Evolutionary conservation across 768 basidiomycete genomes (phyloP).

Genomic region (Hemileccinum impolitum): DNA sequence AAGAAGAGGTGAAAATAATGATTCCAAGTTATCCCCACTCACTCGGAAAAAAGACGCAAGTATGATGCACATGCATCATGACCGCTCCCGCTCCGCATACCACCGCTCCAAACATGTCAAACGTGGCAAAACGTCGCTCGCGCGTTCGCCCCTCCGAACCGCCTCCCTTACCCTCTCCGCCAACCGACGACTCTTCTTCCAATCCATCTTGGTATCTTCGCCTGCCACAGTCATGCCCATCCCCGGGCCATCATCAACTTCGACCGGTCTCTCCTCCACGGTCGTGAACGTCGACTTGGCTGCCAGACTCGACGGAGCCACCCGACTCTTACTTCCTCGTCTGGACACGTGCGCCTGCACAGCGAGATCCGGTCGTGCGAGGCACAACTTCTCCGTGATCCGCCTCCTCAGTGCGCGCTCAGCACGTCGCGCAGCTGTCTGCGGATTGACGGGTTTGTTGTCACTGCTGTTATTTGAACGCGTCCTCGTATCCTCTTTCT

Average conservation of each 20-base stretch:
- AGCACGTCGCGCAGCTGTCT: conserved; percentile 17
- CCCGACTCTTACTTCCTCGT: conserved; percentile 10
- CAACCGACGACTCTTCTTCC: conserved; percentile 26
- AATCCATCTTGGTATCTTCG: conserved; percentile 20
- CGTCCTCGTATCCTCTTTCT: neutral
- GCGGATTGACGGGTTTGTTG: conserved; percentile 9
- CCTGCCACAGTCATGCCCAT: neutral
- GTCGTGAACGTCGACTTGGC: neutral
- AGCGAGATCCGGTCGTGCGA: conserved; percentile 43
- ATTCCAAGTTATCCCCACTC: no score
- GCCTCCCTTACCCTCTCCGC: conserved; percentile 21
- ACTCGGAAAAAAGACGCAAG: no score
- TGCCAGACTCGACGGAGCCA: neutral
- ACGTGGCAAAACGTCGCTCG: conserved; percentile 25
- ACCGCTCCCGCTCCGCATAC: conserved; percentile 6
- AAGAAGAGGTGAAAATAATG: no score
- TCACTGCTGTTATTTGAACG: neutral
- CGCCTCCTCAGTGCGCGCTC: conserved; percentile 19
- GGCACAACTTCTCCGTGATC: conserved; percentile 40
- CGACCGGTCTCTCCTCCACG: no score
- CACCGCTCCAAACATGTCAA: conserved; percentile 21
- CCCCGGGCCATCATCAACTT: neutral
- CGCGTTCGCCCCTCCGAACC: conserved; percentile 16
- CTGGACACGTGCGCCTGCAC: conserved; percentile 26
- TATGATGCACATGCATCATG: neutral